Evolutionary conservation across 129 eudicot species (phyloP), one percentile per base, ranked within the genome.

Genomic region (Centella asiatica): DNA sequence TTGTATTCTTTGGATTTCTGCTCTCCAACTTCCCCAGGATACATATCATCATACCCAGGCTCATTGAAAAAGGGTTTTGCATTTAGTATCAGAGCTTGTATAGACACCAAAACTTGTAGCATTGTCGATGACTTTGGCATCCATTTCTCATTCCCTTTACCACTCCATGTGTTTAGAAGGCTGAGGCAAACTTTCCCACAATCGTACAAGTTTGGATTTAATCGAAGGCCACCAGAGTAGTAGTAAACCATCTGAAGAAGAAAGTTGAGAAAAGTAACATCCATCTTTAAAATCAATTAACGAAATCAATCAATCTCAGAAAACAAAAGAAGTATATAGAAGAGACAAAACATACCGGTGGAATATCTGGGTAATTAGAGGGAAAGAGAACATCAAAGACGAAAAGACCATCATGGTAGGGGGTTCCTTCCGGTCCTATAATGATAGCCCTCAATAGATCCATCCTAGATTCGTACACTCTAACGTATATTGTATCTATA

Each of bases 341-440:
- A 47, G 0, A 36, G 57, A 8, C 19, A 24, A 29, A 44, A 64
- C 72, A 65, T 71, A 86, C 95, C 78, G 90, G 95, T 14, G 95
- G 95, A 5, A 36, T 37, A 39, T 67, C 62, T 18, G 95, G 95
- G 64, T 86, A 86, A 31, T 52, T 34, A 34, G 83, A 78, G 33
- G 87, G 95, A 50, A 86, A 83, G 60, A 66, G 68, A 44, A 76
- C 73, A 72, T 86, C 95, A 65, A 86, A 86, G 61, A 83, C 80
- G 40, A 83, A 86, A 51, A 86, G 85, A 14, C 95, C 95, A 60
- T 86, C 90, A 19, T 86, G 95, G 74, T 86, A 86, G 1, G 95
- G 95, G 22, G 95, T 86, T 62, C 95, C 95, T 57, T 83, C 87
- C 6, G 95, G 85, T 25, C 95, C 95, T 25, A 80, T 45, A 19